A percentile compares a stretch with the other conserved stretches of the same genome.
Evolutionary conservation across 495 filamentous ascomycete species (phyloP).

Genomic region (Polyplosphaeria fusca): DNA sequence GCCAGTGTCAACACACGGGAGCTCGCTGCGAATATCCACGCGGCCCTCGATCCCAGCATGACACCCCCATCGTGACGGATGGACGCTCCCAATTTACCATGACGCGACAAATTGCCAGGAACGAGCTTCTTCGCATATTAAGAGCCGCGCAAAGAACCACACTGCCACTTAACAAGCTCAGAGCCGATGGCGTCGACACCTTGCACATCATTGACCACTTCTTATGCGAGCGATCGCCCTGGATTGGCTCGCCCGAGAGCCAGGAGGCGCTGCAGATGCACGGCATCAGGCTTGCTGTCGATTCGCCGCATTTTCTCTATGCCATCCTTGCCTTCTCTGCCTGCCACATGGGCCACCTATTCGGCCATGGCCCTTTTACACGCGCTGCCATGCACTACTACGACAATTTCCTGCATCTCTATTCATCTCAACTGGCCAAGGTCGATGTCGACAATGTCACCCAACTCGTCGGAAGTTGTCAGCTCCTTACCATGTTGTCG

Average conservation of each 20-base stretch:
- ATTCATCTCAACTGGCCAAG: not conserved
- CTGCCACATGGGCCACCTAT: conserved; percentile 14
- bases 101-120: not conserved
- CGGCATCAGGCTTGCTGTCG: conserved; percentile 7
- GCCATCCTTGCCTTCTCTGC: conserved; percentile 20
- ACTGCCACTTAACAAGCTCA: not conserved
- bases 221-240: conserved; percentile 5
- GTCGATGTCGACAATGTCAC: not conserved
- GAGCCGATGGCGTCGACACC: not conserved
- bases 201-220: conserved; percentile 27
- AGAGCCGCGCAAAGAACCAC: not conserved
- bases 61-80: not conserved
- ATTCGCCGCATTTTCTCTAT: conserved; percentile 23
- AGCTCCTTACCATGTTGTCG: not conserved
- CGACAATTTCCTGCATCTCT: not conserved
- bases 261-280: conserved; percentile 23
- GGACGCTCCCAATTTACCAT: not conserved
- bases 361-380: not conserved
- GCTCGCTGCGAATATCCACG: not conserved
- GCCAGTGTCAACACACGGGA: not conserved
- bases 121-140: not conserved
- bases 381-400: not conserved
- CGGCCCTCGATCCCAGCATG: not conserved
- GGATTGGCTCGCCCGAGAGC: conserved; percentile 12
- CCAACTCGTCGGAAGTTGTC: not conserved